Percentiles rank a stretch among this genome's conserved stretches.
phyloP scores from a whole-genome alignment of 306 rosid genomes.

The Corylus avellana region DNA sequence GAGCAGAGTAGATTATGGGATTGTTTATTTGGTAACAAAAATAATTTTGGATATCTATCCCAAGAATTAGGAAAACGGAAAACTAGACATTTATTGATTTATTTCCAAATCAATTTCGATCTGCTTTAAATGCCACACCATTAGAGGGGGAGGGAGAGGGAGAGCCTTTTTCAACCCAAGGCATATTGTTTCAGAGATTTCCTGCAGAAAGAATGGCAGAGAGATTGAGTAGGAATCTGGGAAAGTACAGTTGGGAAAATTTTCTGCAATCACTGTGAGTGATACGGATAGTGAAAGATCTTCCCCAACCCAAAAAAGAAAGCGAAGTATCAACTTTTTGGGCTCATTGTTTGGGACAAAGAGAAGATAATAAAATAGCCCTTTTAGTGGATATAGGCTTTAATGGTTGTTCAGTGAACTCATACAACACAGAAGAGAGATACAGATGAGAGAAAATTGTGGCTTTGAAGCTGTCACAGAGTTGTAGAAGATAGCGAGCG shows the following conservation, averaged over 20 bases:
- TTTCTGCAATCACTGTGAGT: slow-evolving; percentile 41
- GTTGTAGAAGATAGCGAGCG: slow-evolving; percentile 32
- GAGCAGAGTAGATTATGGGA: too few species aligned
- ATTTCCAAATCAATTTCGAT: slow-evolving; percentile 31
- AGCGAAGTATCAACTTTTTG: slow-evolving; percentile 35
- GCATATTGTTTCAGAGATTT: slow-evolving; percentile 40
- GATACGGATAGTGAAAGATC: slow-evolving; percentile 48
- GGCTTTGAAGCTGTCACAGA: slow-evolving; percentile 43
- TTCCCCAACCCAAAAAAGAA: slow-evolving; percentile 37
- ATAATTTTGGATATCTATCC: slow-evolving; percentile 21
- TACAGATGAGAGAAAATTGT: slow-evolving; percentile 31
- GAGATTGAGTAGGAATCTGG: slow-evolving; percentile 36
- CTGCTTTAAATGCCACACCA: slow-evolving; percentile 17
- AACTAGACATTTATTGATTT: slow-evolving; percentile 35
- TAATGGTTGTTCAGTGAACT: slow-evolving; percentile 32
- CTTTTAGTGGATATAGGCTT: slow-evolving; percentile 41
- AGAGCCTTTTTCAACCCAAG: slow-evolving; percentile 22
- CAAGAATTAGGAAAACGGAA: slow-evolving; percentile 26
- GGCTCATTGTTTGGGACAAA: slow-evolving; percentile 49
- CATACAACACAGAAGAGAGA: slow-evolving; percentile 28
- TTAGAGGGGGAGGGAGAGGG: slow-evolving; percentile 25
- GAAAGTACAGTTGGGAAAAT: slow-evolving; percentile 19
- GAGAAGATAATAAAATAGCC: slow-evolving; percentile 43
- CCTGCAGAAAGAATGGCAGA: slow-evolving; percentile 37
- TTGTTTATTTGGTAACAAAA: background rate